Evolutionary conservation across 2,329 filamentous ascomycete genomes (phyloP).

Genomic region (Fusarium paranaense): DNA sequence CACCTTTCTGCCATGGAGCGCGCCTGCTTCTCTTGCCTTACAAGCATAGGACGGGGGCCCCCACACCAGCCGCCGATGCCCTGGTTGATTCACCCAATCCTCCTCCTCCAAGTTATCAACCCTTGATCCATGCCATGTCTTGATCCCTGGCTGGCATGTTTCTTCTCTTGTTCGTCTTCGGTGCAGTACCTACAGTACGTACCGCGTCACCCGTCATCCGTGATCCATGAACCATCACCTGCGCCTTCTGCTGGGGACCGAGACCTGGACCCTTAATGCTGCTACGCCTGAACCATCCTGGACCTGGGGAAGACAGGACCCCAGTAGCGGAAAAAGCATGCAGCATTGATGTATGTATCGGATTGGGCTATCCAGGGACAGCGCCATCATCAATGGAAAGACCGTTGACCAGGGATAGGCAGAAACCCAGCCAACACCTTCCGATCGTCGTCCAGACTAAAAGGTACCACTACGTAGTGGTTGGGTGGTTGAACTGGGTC

Average conservation of each 20-base stretch:
- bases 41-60: conserved; percentile 4
- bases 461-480: conserved; percentile 27
- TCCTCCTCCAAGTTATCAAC: conserved; percentile 5
- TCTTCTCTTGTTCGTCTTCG: conserved; percentile 15
- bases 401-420: not conserved
- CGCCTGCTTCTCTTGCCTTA: not conserved
- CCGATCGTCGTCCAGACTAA: conserved; percentile 20
- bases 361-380: not conserved
- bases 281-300: conserved; percentile 20
- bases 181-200: not conserved
- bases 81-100: conserved; percentile 15
- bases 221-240: conserved; percentile 32
- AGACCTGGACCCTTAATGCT: conserved; percentile 33
- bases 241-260: conserved; percentile 16
- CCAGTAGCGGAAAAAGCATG: not conserved
- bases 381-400: not conserved
- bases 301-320: conserved; percentile 13
- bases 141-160: conserved; percentile 22
- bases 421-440: conserved; percentile 7
- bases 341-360: not conserved
- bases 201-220: not conserved
- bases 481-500: conserved; percentile 21
- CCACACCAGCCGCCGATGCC: conserved; percentile 23
- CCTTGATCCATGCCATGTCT: conserved; percentile 20
- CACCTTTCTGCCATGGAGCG: not conserved